Conservation (phyloP, 148 eudicot genomes). For the Simmondsia chinensis region DNA sequence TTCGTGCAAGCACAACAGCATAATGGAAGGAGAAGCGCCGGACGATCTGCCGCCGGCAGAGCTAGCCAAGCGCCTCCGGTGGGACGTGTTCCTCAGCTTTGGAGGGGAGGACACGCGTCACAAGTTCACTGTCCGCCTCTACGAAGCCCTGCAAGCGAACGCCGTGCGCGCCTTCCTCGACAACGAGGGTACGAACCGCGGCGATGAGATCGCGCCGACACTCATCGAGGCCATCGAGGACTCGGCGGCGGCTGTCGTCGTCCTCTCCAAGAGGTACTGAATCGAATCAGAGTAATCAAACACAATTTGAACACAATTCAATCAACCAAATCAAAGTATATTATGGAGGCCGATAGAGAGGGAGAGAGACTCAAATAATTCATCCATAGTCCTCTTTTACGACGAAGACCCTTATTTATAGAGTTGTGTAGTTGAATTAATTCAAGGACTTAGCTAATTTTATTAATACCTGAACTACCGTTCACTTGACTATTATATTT, state of each 20-base stretch:
- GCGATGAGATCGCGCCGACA: constrained; percentile 25
- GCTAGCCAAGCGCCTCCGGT: constrained; percentile 17
- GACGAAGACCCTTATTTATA: too few relatives aligned
- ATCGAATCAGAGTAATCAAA: too few relatives aligned
- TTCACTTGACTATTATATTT: too few relatives aligned
- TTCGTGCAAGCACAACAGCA: background rate
- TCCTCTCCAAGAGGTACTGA: too few relatives aligned
- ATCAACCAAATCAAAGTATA: too few relatives aligned
- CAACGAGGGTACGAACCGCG: constrained; percentile 18
- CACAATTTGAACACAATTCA: too few relatives aligned
- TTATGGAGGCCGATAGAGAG: too few relatives aligned
- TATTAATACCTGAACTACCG: too few relatives aligned
- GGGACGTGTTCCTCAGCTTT: constrained; percentile 43
- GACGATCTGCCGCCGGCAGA: constrained; percentile 19
- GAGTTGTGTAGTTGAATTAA: too few relatives aligned
- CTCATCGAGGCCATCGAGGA: constrained; percentile 31
- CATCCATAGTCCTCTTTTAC: too few relatives aligned
- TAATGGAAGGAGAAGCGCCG: background rate
- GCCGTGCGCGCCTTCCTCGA: constrained; percentile 31
- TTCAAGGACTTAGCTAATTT: too few relatives aligned
- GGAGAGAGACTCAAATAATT: too few relatives aligned
- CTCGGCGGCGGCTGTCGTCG: constrained; percentile 31
- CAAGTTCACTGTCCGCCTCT: constrained; percentile 12
- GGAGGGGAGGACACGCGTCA: constrained; percentile 33
- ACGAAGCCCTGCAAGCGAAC: constrained; percentile 1